These are phyloP conservation scores for Erigeron philadelphicus DNA, from an alignment of 140 eudicot genomes.

Conservation along the genomic window DNA sequence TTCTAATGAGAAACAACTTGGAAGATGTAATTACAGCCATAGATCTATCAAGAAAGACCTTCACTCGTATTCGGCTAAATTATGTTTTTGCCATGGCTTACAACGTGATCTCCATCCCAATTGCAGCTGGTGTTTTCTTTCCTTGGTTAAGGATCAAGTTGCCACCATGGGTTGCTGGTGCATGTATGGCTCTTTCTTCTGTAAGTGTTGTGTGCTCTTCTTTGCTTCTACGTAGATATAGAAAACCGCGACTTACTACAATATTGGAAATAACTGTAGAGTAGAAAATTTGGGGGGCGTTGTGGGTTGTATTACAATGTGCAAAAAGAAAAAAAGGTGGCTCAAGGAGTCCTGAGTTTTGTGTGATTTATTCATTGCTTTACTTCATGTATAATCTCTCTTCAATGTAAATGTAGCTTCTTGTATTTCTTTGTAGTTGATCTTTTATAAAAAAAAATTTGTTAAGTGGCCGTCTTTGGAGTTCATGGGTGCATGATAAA, in stretches of 20 bases:
- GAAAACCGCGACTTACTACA: slow-evolving; percentile 75
- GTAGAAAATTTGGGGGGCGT: slow-evolving; percentile 31
- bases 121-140: slow-evolving; percentile 74
- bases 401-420: slow-evolving; percentile 34
- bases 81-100: slow-evolving; percentile 77
- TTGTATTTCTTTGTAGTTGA: slow-evolving; percentile 14
- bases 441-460: neutral
- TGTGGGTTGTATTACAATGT: neutral
- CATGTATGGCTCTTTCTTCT: slow-evolving; percentile 82
- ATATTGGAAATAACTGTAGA: slow-evolving; percentile 78
- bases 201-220: slow-evolving; percentile 91
- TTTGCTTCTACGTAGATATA: slow-evolving; percentile 75
- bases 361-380: slow-evolving; percentile 36
- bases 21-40: slow-evolving; percentile 97
- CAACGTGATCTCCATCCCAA: slow-evolving; percentile 63
- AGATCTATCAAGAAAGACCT: slow-evolving; percentile 90
- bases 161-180: slow-evolving; percentile 94
- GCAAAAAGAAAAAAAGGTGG: slow-evolving; percentile 15
- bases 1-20: slow-evolving; percentile 74
- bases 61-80: slow-evolving; percentile 53
- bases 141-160: slow-evolving; percentile 51
- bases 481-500: neutral
- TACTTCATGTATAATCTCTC: slow-evolving; percentile 30
- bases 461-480: neutral
- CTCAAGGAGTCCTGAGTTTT: slow-evolving; percentile 18